A percentile compares a stretch with the other conserved stretches of the same genome.
Conservation (phyloP, 78 protist species). For the Polysphondylium violaceum region DNA sequence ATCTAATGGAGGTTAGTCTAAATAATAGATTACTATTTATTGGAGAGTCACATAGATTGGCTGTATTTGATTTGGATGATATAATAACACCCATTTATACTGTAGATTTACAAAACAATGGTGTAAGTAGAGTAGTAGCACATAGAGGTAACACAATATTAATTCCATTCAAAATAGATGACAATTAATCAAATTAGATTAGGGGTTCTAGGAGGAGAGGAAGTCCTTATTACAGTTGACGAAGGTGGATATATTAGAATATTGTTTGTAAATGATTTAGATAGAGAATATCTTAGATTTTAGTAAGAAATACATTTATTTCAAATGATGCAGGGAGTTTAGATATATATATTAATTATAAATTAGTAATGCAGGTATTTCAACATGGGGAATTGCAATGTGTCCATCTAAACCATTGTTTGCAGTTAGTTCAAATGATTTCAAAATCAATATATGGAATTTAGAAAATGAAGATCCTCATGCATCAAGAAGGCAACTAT, state of each 20-base stretch:
- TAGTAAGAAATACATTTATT: slow-evolving; percentile 1
- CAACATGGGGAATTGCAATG: slow-evolving; percentile 69
- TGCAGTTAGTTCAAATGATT: slow-evolving; percentile 51
- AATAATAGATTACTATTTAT: slow-evolving; percentile 16
- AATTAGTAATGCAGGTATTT: slow-evolving; percentile 1
- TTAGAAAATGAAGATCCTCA: slow-evolving; percentile 18
- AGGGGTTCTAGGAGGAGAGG: slow-evolving; percentile 48
- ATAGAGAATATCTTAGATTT: background rate
- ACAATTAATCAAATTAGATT: slow-evolving; percentile 52
- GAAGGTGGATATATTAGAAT: slow-evolving; percentile 63
- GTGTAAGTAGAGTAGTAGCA: slow-evolving; percentile 1
- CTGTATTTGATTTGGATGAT: slow-evolving; percentile 33
- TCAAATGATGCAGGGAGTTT: background rate
- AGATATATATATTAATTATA: background rate
- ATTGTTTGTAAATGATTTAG: slow-evolving; percentile 36
- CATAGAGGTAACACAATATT: background rate
- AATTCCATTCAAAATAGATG: background rate
- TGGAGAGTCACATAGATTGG: slow-evolving; percentile 13
- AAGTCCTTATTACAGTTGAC: slow-evolving; percentile 39
- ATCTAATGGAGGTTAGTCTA: slow-evolving; percentile 69
- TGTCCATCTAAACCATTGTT: slow-evolving; percentile 53
- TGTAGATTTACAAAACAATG: background rate
- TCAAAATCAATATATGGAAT: slow-evolving; percentile 40
- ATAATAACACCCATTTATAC: background rate
- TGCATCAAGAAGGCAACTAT: background rate